Evolutionary conservation across 2,329 filamentous ascomycete genomes (phyloP), one percentile per base, ranked within the genome.

Genomic region (Exophiala lecanii-corni): DNA sequence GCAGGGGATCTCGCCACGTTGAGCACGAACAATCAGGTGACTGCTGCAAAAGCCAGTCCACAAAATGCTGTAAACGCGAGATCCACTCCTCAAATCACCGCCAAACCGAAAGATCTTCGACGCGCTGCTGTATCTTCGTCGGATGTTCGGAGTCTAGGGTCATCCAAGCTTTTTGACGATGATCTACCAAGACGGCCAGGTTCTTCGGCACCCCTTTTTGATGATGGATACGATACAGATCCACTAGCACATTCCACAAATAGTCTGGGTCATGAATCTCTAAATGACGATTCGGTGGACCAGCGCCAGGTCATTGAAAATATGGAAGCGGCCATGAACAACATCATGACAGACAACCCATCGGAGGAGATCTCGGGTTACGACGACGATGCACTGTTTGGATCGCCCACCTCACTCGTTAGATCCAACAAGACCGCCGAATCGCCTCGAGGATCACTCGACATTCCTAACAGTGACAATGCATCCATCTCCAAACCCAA

Each of bases 301-400:
- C 84, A 95, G 57, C 85, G 78, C 1, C 78, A 83, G 47, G 84
- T 96, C 19, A 89, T 98, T 4, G 81, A 94, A 65, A 91, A 88
- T 3, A 91, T 98, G 77, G 89, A 97, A 62, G 81, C 86, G 53
- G 92, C 89, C 12, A 72, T 98, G 36, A 94, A 85, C 53, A 86
- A 89, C 51, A 98, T 98, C 50, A 85, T 98, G 72, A 88, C 88
- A 54, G 81, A 89, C 53, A 79, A 84, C 36, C 80, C 84, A 4
- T 61, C 60, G 37, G 61, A 64, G 36, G 55, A 55, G 25, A 60
- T 57, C 46, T 44, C 58, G 28, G 64, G 69, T 16, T 63, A 66
- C 21, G 38, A 65, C 33, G 63, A 61, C 50, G 56, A 57, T 36
- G 54, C 53, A 9, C 59, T 67, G 19, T 55, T 62, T 23, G 56